Percentiles rank a stretch among this genome's conserved stretches.
These are phyloP conservation scores for Lenwebbia sp. DNA, from an alignment of 345 rosid genomes.

Conservation along the genomic window DNA sequence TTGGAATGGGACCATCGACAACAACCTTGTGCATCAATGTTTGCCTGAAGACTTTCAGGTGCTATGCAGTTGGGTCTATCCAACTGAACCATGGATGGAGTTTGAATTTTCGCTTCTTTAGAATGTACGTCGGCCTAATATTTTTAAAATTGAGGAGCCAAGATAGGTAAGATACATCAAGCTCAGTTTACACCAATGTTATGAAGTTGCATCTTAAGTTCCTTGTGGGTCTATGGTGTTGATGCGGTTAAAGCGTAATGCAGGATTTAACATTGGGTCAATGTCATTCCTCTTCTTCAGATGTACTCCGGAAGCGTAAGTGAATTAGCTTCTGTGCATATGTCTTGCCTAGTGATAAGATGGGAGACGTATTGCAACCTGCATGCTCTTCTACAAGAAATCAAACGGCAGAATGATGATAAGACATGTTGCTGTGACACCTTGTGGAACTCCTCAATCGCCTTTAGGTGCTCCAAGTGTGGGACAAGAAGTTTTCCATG, in stretches of 20 bases:
- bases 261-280: background rate
- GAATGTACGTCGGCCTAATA: background rate
- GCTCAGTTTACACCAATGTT: background rate
- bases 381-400: background rate
- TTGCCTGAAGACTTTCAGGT: background rate
- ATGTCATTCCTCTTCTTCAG: background rate
- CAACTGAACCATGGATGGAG: background rate
- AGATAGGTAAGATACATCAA: background rate
- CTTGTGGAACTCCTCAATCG: background rate
- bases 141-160: background rate
- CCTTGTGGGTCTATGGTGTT: background rate
- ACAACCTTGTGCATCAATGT: background rate
- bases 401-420: background rate
- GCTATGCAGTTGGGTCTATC: background rate
- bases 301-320: background rate
- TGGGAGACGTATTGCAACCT: background rate
- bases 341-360: background rate
- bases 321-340: background rate
- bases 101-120: background rate
- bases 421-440: background rate
- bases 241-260: background rate
- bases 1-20: background rate
- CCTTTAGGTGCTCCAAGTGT: background rate
- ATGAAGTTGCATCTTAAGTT: background rate
- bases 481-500: background rate